Percentiles rank a stretch among this genome's conserved stretches.
phyloP scores from a whole-genome alignment of 352 stramenopile species.

The Elongisporangium senticosum region DNA sequence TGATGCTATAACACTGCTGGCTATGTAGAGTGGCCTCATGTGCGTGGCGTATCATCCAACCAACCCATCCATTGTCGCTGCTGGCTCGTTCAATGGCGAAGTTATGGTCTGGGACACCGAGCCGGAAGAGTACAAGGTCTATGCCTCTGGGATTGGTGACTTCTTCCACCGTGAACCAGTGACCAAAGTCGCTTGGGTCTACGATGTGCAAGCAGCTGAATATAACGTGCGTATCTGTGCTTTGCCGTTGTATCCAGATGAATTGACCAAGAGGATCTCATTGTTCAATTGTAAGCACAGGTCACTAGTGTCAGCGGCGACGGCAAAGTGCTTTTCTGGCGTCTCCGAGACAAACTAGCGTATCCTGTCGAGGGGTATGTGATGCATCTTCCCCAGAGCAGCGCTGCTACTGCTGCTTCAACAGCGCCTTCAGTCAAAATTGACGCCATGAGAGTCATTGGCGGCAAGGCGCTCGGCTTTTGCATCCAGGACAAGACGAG shows the following conservation, averaged over 20 bases:
- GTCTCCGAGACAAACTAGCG: slow-evolving; percentile 80
- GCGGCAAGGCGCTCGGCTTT: slow-evolving; percentile 62
- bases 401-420: slow-evolving; percentile 2
- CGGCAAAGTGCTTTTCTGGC: slow-evolving; percentile 84
- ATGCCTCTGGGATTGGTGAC: slow-evolving; percentile 79
- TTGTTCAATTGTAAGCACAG: slow-evolving; percentile 10
- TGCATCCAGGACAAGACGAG: slow-evolving; percentile 62
- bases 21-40: slow-evolving; percentile 74
- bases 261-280: background rate
- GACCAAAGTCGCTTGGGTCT: slow-evolving; percentile 78
- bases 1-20: background rate
- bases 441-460: slow-evolving; percentile 25
- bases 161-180: slow-evolving; percentile 87
- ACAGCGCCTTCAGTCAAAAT: background rate
- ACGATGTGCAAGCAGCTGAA: slow-evolving; percentile 58
- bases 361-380: slow-evolving; percentile 84
- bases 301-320: slow-evolving; percentile 77
- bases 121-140: slow-evolving; percentile 57
- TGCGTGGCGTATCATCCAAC: slow-evolving; percentile 82
- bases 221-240: slow-evolving; percentile 44
- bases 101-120: slow-evolving; percentile 79
- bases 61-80: slow-evolving; percentile 76
- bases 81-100: slow-evolving; percentile 85
- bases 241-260: background rate
- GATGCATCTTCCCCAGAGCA: slow-evolving; percentile 37